Conservation (phyloP, 225 moss, liverwort and hornwort species). For the Asterella californica region DNA sequence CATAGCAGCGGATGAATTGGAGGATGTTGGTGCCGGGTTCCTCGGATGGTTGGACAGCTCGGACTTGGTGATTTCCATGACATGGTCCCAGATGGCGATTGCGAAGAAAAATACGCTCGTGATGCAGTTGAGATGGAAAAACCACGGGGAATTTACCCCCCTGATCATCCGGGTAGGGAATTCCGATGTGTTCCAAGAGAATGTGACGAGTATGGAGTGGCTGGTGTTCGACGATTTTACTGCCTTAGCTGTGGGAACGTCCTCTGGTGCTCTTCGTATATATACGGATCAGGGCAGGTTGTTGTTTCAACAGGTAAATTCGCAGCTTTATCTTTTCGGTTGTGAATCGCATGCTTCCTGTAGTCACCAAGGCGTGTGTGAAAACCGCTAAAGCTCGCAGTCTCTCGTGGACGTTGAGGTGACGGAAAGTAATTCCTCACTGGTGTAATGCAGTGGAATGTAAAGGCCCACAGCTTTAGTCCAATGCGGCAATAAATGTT, state of each 20-base stretch:
- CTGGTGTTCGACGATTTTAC: constrained; percentile 60
- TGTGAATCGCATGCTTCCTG: neutral
- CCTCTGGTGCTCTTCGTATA: constrained; percentile 73
- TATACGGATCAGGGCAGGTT: constrained; percentile 67
- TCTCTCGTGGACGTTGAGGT: too few species aligned
- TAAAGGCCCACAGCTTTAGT: too few species aligned
- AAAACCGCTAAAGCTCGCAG: neutral
- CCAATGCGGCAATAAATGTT: too few species aligned
- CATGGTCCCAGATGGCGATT: constrained; percentile 66
- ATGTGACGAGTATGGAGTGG: constrained; percentile 84
- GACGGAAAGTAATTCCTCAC: too few species aligned
- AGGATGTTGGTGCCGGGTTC: constrained; percentile 59
- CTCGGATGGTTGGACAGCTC: constrained; percentile 80
- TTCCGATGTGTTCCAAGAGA: constrained; percentile 60
- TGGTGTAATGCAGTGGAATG: too few species aligned
- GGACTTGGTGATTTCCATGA: constrained; percentile 64
- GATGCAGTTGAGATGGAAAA: constrained; percentile 70
- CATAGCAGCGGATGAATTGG: constrained; percentile 59
- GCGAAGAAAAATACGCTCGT: constrained; percentile 64
- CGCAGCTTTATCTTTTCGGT: neutral
- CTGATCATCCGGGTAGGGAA: constrained; percentile 62
- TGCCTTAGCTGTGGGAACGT: constrained; percentile 78
- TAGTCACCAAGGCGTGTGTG: neutral
- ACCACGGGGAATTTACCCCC: constrained; percentile 43
- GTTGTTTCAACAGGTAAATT: constrained; percentile 72